Percentiles rank a stretch among this genome's conserved stretches.
phyloP scores from a whole-genome alignment of 257 asterid species.

The Paulownia fortunei region DNA sequence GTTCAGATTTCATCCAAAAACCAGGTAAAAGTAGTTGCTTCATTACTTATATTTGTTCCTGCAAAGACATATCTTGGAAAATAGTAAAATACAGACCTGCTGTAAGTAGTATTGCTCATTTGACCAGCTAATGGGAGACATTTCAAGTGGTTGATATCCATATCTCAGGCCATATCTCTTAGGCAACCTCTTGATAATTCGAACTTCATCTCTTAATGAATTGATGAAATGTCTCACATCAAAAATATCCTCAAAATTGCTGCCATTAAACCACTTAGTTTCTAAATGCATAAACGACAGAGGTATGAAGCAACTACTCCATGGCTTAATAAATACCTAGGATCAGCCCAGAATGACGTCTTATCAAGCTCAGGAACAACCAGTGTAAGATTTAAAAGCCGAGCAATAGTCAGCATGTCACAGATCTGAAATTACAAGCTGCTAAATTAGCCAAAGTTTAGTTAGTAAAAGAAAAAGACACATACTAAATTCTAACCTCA shows the following conservation, averaged over 20 bases:
- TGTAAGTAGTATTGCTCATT: slow-evolving; percentile 72
- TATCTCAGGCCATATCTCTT: slow-evolving; percentile 56
- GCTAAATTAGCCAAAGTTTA: background rate
- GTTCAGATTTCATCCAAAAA: background rate
- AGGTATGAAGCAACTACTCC: background rate
- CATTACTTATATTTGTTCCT: background rate
- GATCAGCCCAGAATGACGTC: slow-evolving; percentile 89
- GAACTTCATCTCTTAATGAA: slow-evolving; percentile 81
- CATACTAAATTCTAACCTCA: slow-evolving; percentile 49
- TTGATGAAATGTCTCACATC: slow-evolving; percentile 71
- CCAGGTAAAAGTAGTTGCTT: background rate
- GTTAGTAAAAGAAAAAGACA: background rate
- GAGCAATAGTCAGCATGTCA: slow-evolving; percentile 84
- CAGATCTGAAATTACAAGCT: slow-evolving; percentile 60
- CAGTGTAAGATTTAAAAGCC: slow-evolving; percentile 70
- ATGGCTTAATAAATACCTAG: slow-evolving; percentile 54
- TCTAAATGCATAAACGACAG: background rate
- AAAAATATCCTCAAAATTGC: slow-evolving; percentile 74
- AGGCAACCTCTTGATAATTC: slow-evolving; percentile 68
- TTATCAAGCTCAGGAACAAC: slow-evolving; percentile 85
- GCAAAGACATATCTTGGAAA: background rate
- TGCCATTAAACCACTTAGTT: slow-evolving; percentile 28
- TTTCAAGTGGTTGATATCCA: slow-evolving; percentile 57
- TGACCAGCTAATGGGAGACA: slow-evolving; percentile 91
- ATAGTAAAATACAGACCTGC: too few relatives aligned